Evolutionary conservation across 108 stramenopile genomes (phyloP), one percentile per base, ranked within the genome.

Genomic region (Conticribra guillardii): DNA sequence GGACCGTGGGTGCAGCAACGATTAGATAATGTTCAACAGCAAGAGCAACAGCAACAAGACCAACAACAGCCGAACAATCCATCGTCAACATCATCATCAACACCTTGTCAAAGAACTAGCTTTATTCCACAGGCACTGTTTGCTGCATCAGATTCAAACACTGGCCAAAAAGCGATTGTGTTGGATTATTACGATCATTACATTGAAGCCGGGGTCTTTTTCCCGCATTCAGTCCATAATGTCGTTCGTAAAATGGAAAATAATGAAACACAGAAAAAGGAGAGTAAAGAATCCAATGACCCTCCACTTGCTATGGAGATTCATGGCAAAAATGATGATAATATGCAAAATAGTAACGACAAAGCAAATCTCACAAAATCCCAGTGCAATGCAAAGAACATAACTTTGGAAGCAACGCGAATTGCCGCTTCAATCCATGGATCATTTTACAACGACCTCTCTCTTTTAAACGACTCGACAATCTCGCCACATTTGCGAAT

Each of bases 201-300:
- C 21, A 27, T 24, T 9, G 63, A 57, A 31, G 58, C 49, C 21
- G 64, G 64, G 7, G 33, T 22, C 0, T 24, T 45, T n/a, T 53
- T 54, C 31, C 64, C 77, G 41, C 50, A 57, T 82, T 31, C 80
- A 67, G 64, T 82, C 71, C 27, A 77, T 72, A 23, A 67, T 82
- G 44, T 72, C 72, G 29, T 82, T 79, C 74, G 83, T 81, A 45
- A 73, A 61, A 32, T 81, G 82, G 29, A 81, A 79, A 54, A 78
- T 73, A 21, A 78, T 73, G 69, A 81, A 79, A 61, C n/a, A 17
- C 8, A 21, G 34, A 60, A 2, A 19, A 18, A 44, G 14, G 15
- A 44, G 34, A 1, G 1, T n/a, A 21, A 18, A 60, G 14, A 22
- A 15, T 21, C 2, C 59, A 81, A 32, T 46, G 65, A n/a, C 27